Conservation (phyloP, 2,329 filamentous ascomycete genomes). For the Trichoderma simmonsii region DNA sequence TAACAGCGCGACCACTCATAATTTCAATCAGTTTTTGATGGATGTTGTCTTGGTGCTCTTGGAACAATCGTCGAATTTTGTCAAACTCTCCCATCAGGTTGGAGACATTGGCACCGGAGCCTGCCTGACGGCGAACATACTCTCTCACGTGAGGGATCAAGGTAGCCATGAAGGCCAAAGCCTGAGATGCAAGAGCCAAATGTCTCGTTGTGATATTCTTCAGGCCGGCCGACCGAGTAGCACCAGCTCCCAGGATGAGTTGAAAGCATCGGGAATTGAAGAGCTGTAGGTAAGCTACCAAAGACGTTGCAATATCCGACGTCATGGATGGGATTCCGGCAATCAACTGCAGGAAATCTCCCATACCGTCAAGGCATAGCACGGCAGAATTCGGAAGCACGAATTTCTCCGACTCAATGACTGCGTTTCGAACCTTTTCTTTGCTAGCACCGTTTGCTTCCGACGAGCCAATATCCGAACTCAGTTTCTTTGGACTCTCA, state of each 20-base stretch:
- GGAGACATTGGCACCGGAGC: conserved; percentile 50
- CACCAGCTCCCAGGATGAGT: conserved; percentile 90
- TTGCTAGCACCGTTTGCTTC: conserved; percentile 53
- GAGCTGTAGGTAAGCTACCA: conserved; percentile 83
- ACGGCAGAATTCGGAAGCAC: conserved; percentile 82
- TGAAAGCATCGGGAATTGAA: conserved; percentile 98
- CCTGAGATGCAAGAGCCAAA: conserved; percentile 85
- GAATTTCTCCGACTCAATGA: conserved; percentile 81
- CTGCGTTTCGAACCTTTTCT: conserved; percentile 66
- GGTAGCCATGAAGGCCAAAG: conserved; percentile 80
- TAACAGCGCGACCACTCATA: conserved; percentile 72
- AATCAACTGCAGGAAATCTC: conserved; percentile 78
- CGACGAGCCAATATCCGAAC: conserved; percentile 32
- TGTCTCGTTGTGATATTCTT: conserved; percentile 98
- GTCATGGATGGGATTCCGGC: conserved; percentile 86
- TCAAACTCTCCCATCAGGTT: conserved; percentile 79
- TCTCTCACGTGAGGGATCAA: conserved; percentile 88
- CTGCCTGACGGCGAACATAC: conserved; percentile 76
- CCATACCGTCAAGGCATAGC: conserved; percentile 75
- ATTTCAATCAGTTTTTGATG: conserved; percentile 93
- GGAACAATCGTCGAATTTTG: conserved; percentile 75
- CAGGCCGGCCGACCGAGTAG: conserved; percentile 80
- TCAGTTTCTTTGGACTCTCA: conserved; percentile 36
- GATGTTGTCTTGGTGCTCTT: conserved; percentile 87
- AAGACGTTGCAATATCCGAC: conserved; percentile 71